A percentile compares a stretch with the other conserved stretches of the same genome.
Evolutionary conservation across 2,329 filamentous ascomycete species (phyloP).

Genomic region (Talaromyces rugulosus): DNA sequence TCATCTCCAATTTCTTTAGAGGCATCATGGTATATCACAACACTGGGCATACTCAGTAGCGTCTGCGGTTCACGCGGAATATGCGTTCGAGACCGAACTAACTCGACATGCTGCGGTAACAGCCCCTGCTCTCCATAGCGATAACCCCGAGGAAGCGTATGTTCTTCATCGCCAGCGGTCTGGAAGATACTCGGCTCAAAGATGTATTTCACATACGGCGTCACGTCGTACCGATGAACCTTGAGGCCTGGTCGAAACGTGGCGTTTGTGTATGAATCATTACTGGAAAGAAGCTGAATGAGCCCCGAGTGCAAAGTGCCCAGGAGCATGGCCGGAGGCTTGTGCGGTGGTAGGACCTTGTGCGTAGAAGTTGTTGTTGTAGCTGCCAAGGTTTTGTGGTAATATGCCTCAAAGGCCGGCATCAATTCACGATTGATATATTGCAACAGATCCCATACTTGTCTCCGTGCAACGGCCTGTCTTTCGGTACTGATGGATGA

Average conservation of each 20-base stretch:
- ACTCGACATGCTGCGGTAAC: conserved; percentile 26
- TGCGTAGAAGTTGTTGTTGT: neutral
- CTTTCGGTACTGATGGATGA: conserved; percentile 4
- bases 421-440: conserved; percentile 23
- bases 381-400: neutral
- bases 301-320: conserved; percentile 34
- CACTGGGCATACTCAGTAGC: conserved; percentile 27
- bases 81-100: conserved; percentile 36
- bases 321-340: conserved; percentile 30
- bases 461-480: conserved; percentile 19
- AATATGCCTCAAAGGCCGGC: conserved; percentile 23
- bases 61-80: conserved; percentile 34
- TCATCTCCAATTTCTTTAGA: conserved; percentile 4
- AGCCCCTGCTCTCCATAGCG: conserved; percentile 28
- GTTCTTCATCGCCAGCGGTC: neutral
- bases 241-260: conserved; percentile 19
- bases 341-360: conserved; percentile 20
- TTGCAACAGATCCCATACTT: conserved; percentile 25
- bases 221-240: conserved; percentile 26
- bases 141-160: conserved; percentile 27
- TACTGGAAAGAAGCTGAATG: conserved; percentile 22
- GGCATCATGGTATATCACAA: conserved; percentile 29
- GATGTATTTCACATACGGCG: conserved; percentile 35
- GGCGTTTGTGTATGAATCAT: conserved; percentile 14
- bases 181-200: conserved; percentile 22